Evolutionary conservation across 768 basidiomycete genomes (phyloP).

Genomic region (Tylopilus subfusipes): DNA sequence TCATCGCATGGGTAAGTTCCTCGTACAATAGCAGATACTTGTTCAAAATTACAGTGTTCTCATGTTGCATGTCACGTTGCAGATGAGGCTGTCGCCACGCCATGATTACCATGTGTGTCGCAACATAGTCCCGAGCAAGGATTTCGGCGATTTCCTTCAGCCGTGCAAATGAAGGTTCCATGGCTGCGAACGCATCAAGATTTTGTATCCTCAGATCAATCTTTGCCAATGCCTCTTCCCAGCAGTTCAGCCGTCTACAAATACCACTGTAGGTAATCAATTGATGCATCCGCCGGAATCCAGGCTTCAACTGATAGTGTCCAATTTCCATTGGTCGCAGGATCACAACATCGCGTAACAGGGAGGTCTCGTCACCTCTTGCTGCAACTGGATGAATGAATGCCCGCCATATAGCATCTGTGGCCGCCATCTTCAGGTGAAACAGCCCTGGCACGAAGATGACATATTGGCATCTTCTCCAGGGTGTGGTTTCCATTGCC

Average conservation of each 20-base stretch:
- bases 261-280: too few species aligned
- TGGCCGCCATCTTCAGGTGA: too few species aligned
- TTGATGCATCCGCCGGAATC: conserved; percentile 37
- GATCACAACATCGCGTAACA: conserved; percentile 19
- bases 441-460: too few species aligned
- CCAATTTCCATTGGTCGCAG: conserved; percentile 32
- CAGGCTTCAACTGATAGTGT: conserved; percentile 31
- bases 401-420: conserved; percentile 20
- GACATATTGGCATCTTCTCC: conserved; percentile 29
- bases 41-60: too few species aligned
- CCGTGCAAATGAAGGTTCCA: background rate
- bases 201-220: background rate
- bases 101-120: background rate
- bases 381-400: conserved; percentile 9
- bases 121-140: background rate
- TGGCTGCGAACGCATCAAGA: background rate
- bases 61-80: background rate
- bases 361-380: conserved; percentile 5
- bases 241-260: conserved; percentile 3
- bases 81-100: background rate
- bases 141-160: background rate
- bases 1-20: too few species aligned
- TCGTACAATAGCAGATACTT: too few species aligned
- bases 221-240: background rate
- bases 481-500: conserved; percentile 18